Conservation (phyloP, 139 green algal species). For the Edaphochlamys debaryana region DNA sequence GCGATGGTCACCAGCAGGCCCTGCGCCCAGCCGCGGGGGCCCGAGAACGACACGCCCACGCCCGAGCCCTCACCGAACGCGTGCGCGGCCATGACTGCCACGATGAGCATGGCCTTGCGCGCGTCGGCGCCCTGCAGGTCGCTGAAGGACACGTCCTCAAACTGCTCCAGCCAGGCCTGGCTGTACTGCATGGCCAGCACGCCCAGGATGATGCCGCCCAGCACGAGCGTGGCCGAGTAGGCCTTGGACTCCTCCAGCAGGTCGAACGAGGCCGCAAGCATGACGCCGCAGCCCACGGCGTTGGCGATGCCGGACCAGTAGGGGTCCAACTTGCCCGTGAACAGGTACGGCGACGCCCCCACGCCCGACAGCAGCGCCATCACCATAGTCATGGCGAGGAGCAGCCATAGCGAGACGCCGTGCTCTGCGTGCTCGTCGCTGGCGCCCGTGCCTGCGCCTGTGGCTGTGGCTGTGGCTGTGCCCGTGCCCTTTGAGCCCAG, state of each 20-base stretch:
- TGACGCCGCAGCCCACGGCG: slow-evolving; percentile 95
- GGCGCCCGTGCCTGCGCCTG: too few relatives aligned
- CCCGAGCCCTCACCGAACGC: slow-evolving; percentile 95
- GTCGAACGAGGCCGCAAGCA: slow-evolving; percentile 96
- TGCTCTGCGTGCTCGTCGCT: background rate
- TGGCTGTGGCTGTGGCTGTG: too few relatives aligned
- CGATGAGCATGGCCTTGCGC: slow-evolving; percentile 88
- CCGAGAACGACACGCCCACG: slow-evolving; percentile 90
- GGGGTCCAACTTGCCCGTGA: slow-evolving; percentile 59
- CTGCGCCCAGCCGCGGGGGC: slow-evolving; percentile 83
- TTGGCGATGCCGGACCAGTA: slow-evolving; percentile 83
- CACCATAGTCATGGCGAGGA: slow-evolving; percentile 73
- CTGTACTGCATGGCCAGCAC: slow-evolving; percentile 78
- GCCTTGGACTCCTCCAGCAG: slow-evolving; percentile 90
- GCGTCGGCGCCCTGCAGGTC: slow-evolving; percentile 84
- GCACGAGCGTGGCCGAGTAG: slow-evolving; percentile 71
- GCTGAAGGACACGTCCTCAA: slow-evolving; percentile 78
- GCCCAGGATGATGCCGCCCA: slow-evolving; percentile 80
- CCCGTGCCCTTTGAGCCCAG: too few relatives aligned
- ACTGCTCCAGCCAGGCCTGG: slow-evolving; percentile 44
- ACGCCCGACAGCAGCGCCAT: slow-evolving; percentile 74
- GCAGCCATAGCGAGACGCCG: slow-evolving; percentile 30
- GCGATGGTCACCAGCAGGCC: slow-evolving; percentile 94
- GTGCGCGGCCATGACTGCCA: slow-evolving; percentile 97
- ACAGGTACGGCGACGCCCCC: slow-evolving; percentile 85